Evolutionary conservation across 352 stramenopile species (phyloP).

Genomic region (Phytophthora ramorum): DNA sequence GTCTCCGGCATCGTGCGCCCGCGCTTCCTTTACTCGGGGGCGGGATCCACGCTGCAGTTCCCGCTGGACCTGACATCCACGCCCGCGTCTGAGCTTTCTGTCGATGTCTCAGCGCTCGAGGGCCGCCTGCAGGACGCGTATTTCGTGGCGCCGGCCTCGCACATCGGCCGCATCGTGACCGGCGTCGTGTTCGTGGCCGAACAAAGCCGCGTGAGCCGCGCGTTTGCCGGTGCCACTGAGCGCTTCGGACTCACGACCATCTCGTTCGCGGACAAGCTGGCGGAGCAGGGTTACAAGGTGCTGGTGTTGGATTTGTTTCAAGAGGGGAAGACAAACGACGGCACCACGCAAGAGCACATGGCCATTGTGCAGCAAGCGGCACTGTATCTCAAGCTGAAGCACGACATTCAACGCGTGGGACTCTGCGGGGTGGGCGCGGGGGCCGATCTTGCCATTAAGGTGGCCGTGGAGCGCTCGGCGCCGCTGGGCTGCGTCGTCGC

Average conservation of each 20-base stretch:
- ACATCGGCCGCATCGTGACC: constrained; percentile 86
- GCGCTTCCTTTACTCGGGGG: constrained; percentile 56
- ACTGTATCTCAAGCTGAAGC: constrained; percentile 67
- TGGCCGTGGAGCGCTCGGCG: constrained; percentile 51
- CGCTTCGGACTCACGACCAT: constrained; percentile 63
- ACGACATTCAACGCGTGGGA: constrained; percentile 80
- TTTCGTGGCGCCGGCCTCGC: constrained; percentile 71
- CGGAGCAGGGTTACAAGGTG: constrained; percentile 90
- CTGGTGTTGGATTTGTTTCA: constrained; percentile 66
- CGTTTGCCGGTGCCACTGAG: constrained; percentile 37
- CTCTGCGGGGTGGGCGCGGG: constrained; percentile 72
- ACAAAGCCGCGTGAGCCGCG: constrained; percentile 37
- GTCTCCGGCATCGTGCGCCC: constrained; percentile 44
- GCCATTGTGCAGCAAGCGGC: constrained; percentile 53
- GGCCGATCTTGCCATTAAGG: constrained; percentile 72
- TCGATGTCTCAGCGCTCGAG: constrained; percentile 1
- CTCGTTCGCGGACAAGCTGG: constrained; percentile 87
- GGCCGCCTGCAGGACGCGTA: constrained; percentile 56
- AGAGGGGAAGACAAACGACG: constrained; percentile 26
- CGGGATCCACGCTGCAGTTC: constrained; percentile 58
- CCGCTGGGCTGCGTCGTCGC: constrained; percentile 70
- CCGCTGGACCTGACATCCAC: constrained; percentile 34
- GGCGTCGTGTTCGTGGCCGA: constrained; percentile 79
- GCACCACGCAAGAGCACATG: constrained; percentile 33
- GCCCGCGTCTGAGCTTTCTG: constrained; percentile 2